A percentile compares a stretch with the other conserved stretches of the same genome.
These are phyloP conservation scores for Saccharomycopsis olivae DNA, from an alignment of 805 yeast species.

Conservation along the genomic window DNA sequence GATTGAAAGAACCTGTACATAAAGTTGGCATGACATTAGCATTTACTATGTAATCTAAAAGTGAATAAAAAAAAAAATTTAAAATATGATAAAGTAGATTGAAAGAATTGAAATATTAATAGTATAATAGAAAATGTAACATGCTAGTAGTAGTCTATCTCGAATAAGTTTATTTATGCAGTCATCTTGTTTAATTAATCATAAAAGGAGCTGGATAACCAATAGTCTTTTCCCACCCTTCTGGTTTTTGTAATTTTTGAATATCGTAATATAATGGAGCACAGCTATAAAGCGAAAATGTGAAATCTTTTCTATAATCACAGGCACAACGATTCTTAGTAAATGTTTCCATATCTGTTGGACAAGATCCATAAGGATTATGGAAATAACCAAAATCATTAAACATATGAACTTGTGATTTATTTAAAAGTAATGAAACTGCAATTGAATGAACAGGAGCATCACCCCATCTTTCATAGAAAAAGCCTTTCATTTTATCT, in stretches of 20 bases:
- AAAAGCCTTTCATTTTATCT: conserved; percentile 42
- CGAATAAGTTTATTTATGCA: too few relatives aligned
- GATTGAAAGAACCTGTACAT: conserved; percentile 93
- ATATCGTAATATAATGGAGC: conserved; percentile 34
- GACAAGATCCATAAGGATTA: conserved; percentile 48
- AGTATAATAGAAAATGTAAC: too few relatives aligned
- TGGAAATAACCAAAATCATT: conserved; percentile 44
- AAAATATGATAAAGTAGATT: too few relatives aligned
- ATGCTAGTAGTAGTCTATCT: too few relatives aligned
- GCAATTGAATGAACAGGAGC: conserved; percentile 42
- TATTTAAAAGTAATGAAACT: conserved; percentile 26
- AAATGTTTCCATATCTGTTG: conserved; percentile 37
- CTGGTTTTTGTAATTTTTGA: conserved; percentile 4
- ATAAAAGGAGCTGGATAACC: neutral
- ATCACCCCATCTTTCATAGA: conserved; percentile 53
- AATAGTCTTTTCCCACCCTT: conserved; percentile 2
- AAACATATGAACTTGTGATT: conserved; percentile 27
- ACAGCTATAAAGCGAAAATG: conserved; percentile 41
- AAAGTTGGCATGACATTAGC: conserved; percentile 92
- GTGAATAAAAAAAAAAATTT: too few relatives aligned
- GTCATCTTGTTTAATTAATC: too few relatives aligned
- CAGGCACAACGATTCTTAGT: conserved; percentile 40
- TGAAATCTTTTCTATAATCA: conserved; percentile 35
- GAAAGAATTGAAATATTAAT: too few relatives aligned
- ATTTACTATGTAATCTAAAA: too few relatives aligned